Evolutionary conservation across 768 basidiomycete genomes (phyloP).

Genomic region (Mrakia hoshinonis): DNA sequence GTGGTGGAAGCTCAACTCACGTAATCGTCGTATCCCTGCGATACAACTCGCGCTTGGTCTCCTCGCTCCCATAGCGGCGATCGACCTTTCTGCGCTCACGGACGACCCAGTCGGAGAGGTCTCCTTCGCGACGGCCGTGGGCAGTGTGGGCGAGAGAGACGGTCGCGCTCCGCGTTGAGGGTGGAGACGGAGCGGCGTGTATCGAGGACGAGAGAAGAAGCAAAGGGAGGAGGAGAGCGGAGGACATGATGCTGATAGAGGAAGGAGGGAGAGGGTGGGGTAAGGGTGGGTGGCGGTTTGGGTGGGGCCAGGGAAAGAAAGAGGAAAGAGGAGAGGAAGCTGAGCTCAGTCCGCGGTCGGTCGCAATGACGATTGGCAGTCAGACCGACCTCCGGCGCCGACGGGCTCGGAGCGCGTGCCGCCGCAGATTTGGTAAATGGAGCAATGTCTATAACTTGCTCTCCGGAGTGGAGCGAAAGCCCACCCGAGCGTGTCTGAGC

Average conservation of each 20-base stretch:
- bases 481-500: too few relatives aligned
- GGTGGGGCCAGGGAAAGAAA: too few relatives aligned
- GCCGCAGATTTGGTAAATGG: too few relatives aligned
- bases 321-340: too few relatives aligned
- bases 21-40: background rate
- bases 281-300: too few relatives aligned
- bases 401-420: too few relatives aligned
- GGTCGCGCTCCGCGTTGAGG: background rate
- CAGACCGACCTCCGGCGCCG: too few relatives aligned
- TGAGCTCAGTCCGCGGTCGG: too few relatives aligned
- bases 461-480: too few relatives aligned
- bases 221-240: background rate
- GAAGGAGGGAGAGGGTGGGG: background rate
- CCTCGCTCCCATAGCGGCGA: background rate
- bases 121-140: background rate
- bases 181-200: background rate
- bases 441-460: too few relatives aligned
- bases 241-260: background rate
- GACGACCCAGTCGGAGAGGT: background rate
- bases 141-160: conserved; percentile 1
- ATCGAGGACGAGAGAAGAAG: background rate
- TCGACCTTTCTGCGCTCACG: conserved; percentile 2
- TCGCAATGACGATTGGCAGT: too few relatives aligned
- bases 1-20: background rate
- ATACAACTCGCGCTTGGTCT: background rate